phyloP scores from a whole-genome alignment of 2,329 filamentous ascomycete species.

The Pyricularia pennisetigena region DNA sequence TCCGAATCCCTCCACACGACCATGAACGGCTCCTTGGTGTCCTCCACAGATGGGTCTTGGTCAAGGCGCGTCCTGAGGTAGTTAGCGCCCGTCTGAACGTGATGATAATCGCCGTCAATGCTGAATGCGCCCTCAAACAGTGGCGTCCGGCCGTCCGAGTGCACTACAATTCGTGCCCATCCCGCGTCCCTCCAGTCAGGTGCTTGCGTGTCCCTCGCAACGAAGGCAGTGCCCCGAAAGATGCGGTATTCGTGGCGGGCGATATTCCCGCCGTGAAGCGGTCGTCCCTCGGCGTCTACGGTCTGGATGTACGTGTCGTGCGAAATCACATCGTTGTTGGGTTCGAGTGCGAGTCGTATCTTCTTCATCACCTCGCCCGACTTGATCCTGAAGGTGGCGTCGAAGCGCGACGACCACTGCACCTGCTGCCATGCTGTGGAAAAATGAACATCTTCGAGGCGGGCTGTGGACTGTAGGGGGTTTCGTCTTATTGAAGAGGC shows the following conservation, averaged over 20 bases:
- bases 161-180: conserved; percentile 75
- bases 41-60: conserved; percentile 56
- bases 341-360: conserved; percentile 72
- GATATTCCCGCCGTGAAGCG: conserved; percentile 50
- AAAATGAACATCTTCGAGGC: conserved; percentile 66
- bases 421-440: conserved; percentile 70
- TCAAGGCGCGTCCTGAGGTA: conserved; percentile 64
- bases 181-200: conserved; percentile 70
- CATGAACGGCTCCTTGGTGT: conserved; percentile 64
- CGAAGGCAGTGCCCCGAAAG: conserved; percentile 70
- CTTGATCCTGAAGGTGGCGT: conserved; percentile 70
- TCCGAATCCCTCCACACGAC: conserved; percentile 89
- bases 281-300: conserved; percentile 60
- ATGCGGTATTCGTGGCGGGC: conserved; percentile 68
- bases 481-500: conserved; percentile 63
- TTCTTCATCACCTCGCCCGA: conserved; percentile 54
- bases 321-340: conserved; percentile 82
- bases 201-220: conserved; percentile 47
- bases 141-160: conserved; percentile 67
- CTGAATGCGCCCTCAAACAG: conserved; percentile 88
- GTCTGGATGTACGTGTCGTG: conserved; percentile 66
- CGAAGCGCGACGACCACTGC: conserved; percentile 73
- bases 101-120: conserved; percentile 72
- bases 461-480: conserved; percentile 63
- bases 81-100: conserved; percentile 66